Conservation (phyloP, 176 grass and related monocot species). For the Saccharum officinarum region DNA sequence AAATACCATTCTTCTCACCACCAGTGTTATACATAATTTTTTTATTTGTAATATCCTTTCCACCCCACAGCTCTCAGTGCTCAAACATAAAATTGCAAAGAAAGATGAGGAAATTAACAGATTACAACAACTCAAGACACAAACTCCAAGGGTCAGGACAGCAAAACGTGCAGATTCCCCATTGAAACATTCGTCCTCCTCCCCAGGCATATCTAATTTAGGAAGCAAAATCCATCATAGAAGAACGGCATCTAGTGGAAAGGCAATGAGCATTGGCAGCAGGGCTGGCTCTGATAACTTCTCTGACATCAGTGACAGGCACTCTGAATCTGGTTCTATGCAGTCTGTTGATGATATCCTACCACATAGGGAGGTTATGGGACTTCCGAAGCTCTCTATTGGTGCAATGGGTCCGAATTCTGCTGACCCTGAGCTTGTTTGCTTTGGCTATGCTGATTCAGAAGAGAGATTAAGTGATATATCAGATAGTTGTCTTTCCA, state of each 20-base stretch:
- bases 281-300: conserved; percentile 47
- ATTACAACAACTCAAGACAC: conserved; percentile 47
- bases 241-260: conserved; percentile 29
- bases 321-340: conserved; percentile 73
- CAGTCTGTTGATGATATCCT: conserved; percentile 53
- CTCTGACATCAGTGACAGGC: conserved; percentile 67
- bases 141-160: conserved; percentile 45
- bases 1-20: not conserved
- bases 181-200: conserved; percentile 65
- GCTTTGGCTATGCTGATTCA: conserved; percentile 62
- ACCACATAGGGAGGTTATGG: conserved; percentile 43
- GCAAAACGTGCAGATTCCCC: conserved; percentile 30
- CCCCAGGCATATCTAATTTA: conserved; percentile 56
- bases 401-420: conserved; percentile 33
- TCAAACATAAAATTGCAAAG: conserved; percentile 71
- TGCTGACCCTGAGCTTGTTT: conserved; percentile 44
- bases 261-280: conserved; percentile 22
- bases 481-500: conserved; percentile 79
- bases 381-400: conserved; percentile 31
- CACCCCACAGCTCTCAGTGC: conserved; percentile 53
- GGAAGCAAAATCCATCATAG: conserved; percentile 31
- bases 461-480: conserved; percentile 82
- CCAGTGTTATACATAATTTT: not conserved
- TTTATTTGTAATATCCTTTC: conserved; percentile 26
- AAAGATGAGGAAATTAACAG: conserved; percentile 74